phyloP scores from a whole-genome alignment of 192 early-diverging fungal genomes.

The Gryganskiella cystojenkinii region DNA sequence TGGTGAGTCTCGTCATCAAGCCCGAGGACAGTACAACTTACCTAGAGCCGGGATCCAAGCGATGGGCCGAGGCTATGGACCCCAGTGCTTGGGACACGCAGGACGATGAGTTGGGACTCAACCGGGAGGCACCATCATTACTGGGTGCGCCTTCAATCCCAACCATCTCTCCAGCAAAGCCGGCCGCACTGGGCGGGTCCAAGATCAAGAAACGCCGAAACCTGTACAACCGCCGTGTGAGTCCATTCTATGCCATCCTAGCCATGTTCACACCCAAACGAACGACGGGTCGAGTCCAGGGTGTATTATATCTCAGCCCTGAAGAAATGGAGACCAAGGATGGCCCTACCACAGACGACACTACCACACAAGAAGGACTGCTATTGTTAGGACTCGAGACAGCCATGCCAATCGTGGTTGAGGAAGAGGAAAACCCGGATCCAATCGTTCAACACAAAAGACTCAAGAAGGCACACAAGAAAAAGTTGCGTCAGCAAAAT shows the following conservation, averaged over 20 bases:
- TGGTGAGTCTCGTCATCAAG: slow-evolving; percentile 42
- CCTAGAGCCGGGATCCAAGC: slow-evolving; percentile 23
- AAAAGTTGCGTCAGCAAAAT: too few relatives aligned
- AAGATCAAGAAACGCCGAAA: slow-evolving; percentile 28
- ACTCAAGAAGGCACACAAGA: too few relatives aligned
- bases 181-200: not conserved
- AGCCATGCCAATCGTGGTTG: too few relatives aligned
- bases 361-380: not conserved
- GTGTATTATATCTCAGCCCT: slow-evolving; percentile 18
- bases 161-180: not conserved
- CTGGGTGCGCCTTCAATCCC: not conserved
- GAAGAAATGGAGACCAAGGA: slow-evolving; percentile 13
- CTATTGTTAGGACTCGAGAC: too few relatives aligned
- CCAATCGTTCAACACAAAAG: too few relatives aligned
- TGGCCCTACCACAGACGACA: not conserved
- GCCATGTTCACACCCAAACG: slow-evolving; percentile 34
- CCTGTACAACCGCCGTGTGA: slow-evolving; percentile 45
- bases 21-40: slow-evolving; percentile 30
- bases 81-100: not conserved
- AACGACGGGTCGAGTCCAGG: slow-evolving; percentile 11
- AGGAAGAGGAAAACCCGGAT: too few relatives aligned
- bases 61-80: slow-evolving; percentile 31
- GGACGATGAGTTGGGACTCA: not conserved
- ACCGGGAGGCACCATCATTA: not conserved
- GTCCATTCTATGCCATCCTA: slow-evolving; percentile 42